phyloP scores from a whole-genome alignment of 331 rosid species.

The Acacia concinna region DNA sequence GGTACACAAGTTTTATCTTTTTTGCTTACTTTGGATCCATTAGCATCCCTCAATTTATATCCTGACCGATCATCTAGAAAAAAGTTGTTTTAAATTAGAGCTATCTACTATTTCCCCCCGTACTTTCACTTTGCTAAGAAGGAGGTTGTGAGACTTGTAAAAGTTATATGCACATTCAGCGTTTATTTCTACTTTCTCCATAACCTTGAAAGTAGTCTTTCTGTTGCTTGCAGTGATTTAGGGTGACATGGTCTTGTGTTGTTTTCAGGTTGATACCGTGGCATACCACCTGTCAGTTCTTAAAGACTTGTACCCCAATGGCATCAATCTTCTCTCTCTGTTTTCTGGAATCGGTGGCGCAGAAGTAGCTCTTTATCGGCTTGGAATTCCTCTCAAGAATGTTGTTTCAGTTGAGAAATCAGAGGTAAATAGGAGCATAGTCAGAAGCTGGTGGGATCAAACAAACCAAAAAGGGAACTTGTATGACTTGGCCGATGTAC shows the following conservation, averaged over 20 bases:
- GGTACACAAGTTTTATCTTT: constrained; percentile 46
- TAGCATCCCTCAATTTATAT: background rate
- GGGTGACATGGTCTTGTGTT: background rate
- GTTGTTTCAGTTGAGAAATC: constrained; percentile 85
- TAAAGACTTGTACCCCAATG: constrained; percentile 74
- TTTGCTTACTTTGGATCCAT: background rate
- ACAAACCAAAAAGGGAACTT: constrained; percentile 81
- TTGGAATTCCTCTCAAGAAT: constrained; percentile 71
- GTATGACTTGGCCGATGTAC: constrained; percentile 63
- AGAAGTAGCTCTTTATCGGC: constrained; percentile 88
- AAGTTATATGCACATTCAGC: constrained; percentile 9
- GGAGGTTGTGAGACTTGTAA: background rate
- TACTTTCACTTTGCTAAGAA: background rate
- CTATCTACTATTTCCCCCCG: background rate
- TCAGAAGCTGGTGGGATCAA: constrained; percentile 98
- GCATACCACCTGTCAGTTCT: constrained; percentile 88
- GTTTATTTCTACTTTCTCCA: background rate
- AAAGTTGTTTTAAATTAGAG: background rate
- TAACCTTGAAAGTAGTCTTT: background rate
- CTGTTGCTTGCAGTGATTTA: background rate
- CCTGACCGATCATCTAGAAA: background rate
- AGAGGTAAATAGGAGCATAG: constrained; percentile 68
- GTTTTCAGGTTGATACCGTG: constrained; percentile 87
- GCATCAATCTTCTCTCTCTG: constrained; percentile 88
- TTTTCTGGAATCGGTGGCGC: constrained; percentile 98